Evolutionary conservation across 495 filamentous ascomycete species (phyloP).

Genomic region (Emericellopsis terricola): DNA sequence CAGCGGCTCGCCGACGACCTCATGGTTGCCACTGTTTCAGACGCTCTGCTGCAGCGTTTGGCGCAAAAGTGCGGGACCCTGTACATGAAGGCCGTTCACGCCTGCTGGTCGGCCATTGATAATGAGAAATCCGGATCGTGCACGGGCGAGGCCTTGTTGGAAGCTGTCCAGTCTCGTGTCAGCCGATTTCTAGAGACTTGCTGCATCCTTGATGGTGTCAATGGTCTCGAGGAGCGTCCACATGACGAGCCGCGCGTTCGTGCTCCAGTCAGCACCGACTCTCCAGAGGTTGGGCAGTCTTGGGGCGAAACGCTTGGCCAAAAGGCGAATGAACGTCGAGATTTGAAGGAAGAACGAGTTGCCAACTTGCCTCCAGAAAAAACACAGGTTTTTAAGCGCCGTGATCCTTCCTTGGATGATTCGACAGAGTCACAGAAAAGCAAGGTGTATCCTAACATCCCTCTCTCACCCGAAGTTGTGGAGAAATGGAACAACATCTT

Average conservation of each 20-base stretch:
- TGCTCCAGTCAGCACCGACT: no score
- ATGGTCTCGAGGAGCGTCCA: constrained; percentile 25
- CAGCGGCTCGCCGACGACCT: constrained; percentile 31
- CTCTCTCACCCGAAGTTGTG: constrained; percentile 39
- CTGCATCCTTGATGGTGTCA: constrained; percentile 30
- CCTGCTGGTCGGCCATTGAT: constrained; percentile 63
- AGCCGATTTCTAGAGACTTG: constrained; percentile 30
- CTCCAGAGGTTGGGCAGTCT: no score
- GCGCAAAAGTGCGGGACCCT: constrained; percentile 55
- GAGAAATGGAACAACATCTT: constrained; percentile 54
- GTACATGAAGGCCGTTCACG: constrained; percentile 67
- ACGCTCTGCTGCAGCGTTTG: constrained; percentile 37
- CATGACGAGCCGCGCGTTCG: constrained; percentile 11
- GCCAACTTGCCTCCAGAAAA: no score
- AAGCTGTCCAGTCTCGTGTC: constrained; percentile 19
- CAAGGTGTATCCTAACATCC: constrained; percentile 30
- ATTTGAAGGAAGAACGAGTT: no score
- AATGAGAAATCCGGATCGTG: constrained; percentile 30
- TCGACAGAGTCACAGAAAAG: no score
- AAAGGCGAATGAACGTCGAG: no score
- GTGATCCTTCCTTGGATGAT: no score
- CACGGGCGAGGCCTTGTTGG: constrained; percentile 21
- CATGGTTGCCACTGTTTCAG: constrained; percentile 15
- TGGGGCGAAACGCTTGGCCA: no score
- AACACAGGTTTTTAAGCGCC: no score